A percentile compares a stretch with the other conserved stretches of the same genome.
Evolutionary conservation across 805 yeast genomes (phyloP).

Genomic region (Saturnispora silvae): DNA sequence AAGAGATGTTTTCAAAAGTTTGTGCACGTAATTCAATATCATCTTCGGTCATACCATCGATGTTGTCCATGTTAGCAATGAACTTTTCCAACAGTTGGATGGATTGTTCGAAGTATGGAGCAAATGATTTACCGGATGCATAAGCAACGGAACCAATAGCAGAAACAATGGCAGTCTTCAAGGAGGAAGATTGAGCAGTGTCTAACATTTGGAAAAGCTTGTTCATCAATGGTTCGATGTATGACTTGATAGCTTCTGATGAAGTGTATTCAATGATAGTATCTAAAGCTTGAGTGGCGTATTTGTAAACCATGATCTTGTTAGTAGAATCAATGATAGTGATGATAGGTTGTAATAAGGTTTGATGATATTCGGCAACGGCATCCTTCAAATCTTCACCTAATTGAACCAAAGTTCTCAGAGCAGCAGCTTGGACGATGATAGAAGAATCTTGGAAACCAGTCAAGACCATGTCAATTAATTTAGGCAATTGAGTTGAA

Average conservation of each 20-base stretch:
- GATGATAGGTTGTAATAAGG: constrained; percentile 77
- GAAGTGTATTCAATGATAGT: constrained; percentile 86
- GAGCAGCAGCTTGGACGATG: constrained; percentile 75
- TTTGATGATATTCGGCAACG: constrained; percentile 74
- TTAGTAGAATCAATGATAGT: constrained; percentile 79
- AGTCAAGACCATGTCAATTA: constrained; percentile 59
- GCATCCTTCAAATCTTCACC: constrained; percentile 78
- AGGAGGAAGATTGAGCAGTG: constrained; percentile 60
- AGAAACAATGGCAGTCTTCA: constrained; percentile 75
- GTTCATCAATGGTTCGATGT: constrained; percentile 83
- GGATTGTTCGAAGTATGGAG: constrained; percentile 77
- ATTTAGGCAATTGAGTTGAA: constrained; percentile 59
- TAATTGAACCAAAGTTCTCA: constrained; percentile 67
- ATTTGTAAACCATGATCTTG: constrained; percentile 73
- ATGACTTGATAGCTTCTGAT: constrained; percentile 68
- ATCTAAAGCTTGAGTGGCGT: constrained; percentile 86
- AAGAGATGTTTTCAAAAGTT: constrained; percentile 86
- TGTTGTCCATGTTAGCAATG: constrained; percentile 51
- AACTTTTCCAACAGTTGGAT: constrained; percentile 75
- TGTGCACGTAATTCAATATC: constrained; percentile 85
- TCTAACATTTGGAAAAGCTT: constrained; percentile 77
- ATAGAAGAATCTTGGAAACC: constrained; percentile 72
- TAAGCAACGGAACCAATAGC: constrained; percentile 97
- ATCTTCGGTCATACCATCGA: constrained; percentile 75
- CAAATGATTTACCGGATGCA: constrained; percentile 81